phyloP scores from a whole-genome alignment of 306 rosid genomes.

The Cicer pinnatifidum region DNA sequence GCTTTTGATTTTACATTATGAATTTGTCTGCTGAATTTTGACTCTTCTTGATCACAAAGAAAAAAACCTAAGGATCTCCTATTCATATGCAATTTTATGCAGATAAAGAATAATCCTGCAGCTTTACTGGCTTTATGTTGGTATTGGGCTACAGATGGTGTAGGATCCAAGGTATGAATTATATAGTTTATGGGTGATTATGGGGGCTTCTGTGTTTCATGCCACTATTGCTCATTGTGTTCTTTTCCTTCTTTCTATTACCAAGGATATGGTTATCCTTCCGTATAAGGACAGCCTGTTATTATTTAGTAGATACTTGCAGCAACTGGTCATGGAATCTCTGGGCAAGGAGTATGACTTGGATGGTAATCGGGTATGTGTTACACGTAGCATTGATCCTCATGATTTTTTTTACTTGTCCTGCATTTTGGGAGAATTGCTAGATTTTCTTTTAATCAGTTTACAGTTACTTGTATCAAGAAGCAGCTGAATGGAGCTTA shows the following conservation, averaged over 20 bases:
- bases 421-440: constrained; percentile 21
- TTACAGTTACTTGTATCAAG: constrained; percentile 14
- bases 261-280: constrained; percentile 97
- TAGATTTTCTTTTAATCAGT: constrained; percentile 22
- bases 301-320: constrained; percentile 93
- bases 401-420: constrained; percentile 14
- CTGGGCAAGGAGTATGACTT: constrained; percentile 98
- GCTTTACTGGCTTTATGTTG: constrained; percentile 92
- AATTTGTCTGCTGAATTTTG: constrained; percentile 32
- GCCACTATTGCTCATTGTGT: constrained; percentile 37
- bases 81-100: constrained; percentile 18
- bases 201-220: constrained; percentile 13
- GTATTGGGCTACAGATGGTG: constrained; percentile 98
- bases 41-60: constrained; percentile 14
- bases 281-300: constrained; percentile 94
- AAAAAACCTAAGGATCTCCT: constrained; percentile 6
- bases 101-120: constrained; percentile 67
- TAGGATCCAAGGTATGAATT: constrained; percentile 85
- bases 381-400: background rate
- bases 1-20: background rate
- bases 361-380: constrained; percentile 88
- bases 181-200: constrained; percentile 27
- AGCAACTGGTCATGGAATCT: constrained; percentile 99
- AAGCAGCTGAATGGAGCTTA: constrained; percentile 8
- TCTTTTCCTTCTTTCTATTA: constrained; percentile 35